Conservation (phyloP, 2,329 filamentous ascomycete species). For the Epichloe coenophiala region DNA sequence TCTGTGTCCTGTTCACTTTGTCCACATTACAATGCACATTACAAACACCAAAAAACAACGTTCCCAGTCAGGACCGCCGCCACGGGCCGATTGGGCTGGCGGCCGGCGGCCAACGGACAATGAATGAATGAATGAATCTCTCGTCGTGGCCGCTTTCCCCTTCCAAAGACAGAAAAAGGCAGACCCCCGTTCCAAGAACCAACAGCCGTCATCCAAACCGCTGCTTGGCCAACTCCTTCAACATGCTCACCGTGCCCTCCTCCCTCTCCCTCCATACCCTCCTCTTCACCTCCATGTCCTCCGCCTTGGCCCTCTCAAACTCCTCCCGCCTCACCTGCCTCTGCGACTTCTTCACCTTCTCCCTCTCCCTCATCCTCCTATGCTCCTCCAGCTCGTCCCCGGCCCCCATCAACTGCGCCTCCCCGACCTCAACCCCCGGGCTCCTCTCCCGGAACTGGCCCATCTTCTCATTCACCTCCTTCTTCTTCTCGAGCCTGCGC, state of each 20-base stretch:
- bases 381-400: slow-evolving; percentile 52
- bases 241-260: slow-evolving; percentile 68
- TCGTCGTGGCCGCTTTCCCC: no score
- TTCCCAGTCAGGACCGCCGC: no score
- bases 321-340: slow-evolving; percentile 74
- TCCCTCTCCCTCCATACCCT: slow-evolving; percentile 62
- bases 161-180: no score
- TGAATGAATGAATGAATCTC: no score
- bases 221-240: slow-evolving; percentile 66
- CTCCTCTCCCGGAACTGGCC: slow-evolving; percentile 58
- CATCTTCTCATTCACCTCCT: slow-evolving; percentile 58
- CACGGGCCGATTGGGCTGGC: no score
- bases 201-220: slow-evolving; percentile 47
- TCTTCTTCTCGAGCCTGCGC: slow-evolving; percentile 74
- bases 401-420: slow-evolving; percentile 66
- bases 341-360: slow-evolving; percentile 68
- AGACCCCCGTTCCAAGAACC: neutral
- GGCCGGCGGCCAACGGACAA: no score
- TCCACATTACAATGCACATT: no score
- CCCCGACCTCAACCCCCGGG: slow-evolving; percentile 40
- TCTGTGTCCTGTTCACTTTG: no score
- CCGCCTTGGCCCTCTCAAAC: slow-evolving; percentile 56
- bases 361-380: slow-evolving; percentile 50
- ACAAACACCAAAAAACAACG: no score
- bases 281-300: slow-evolving; percentile 68